Evolutionary conservation across 768 basidiomycete genomes (phyloP), one percentile per base, ranked within the genome.

Genomic region (Amanita rubescens): DNA sequence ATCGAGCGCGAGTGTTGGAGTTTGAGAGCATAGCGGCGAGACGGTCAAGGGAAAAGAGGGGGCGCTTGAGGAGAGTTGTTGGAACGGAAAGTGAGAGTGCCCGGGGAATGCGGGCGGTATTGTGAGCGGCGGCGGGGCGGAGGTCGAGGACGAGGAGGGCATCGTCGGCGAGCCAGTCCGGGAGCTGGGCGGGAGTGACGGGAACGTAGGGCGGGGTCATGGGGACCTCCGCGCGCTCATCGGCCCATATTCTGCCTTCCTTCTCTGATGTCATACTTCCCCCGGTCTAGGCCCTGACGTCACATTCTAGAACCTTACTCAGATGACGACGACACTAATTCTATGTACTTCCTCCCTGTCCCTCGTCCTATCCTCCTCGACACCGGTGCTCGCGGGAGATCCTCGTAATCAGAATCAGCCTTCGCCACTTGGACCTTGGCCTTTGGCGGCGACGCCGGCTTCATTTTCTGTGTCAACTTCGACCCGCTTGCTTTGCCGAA

Each of bases 61-160:
- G 93, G 0, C 94, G 84, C 58, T 92, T 93, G 64, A 98, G 84
- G 19, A 97, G 84, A 0, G 94, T 97, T 2, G 94, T 93, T 1
- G 95, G 94, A 5, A 96, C 89, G 44, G 89, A 90, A 57, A 98
- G 80, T 45, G 91, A 91, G 50, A 96, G 72, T 7, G 93, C 85
- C 45, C 69, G 61, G 37, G 77, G 77, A 27, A 96, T 60, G 47
- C 92, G 85, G 20, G 83, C 82, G 8, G 76, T 62, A 5, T 80
- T 69, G 65, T 81, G 86, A 6, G 85, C 80, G 15, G 85, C 84
- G 68, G 90, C 88, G 10, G 92, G 84, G 0, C 94, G 82, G 51
- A 97, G 85, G 71, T 97, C 94, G 69, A 98, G 75, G 61, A 96
- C 68, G 63, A 98, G 84, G 7, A 69, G 66, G 25, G 68, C 61